Base-by-base conservation (phyloP, 805 yeast species). In the Myxozyma nipponensis region DNA sequence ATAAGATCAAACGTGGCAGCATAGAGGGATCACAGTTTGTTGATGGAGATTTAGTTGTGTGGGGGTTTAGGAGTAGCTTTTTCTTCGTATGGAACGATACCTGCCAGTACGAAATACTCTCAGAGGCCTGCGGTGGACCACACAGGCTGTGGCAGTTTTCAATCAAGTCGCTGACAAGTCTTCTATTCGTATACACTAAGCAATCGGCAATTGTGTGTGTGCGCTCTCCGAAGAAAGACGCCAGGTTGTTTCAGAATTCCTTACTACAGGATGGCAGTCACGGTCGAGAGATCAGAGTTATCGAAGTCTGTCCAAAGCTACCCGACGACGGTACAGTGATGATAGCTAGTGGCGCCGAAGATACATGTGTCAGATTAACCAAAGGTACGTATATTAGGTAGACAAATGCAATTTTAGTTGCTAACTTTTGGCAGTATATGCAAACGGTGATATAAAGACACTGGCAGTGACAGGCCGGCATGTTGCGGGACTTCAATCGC, bases 261-360 rank as follows among this genome's bases (percentile, higher is more conserved):
- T 30, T 72, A 6, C 61, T 83, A 23, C 71, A 71, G 32, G 69
- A 74, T 7, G 96, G 97, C 0, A 75, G 87, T 0, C 98, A 93
- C 66, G 98, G 98, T 0, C 76, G 98, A 56, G 98, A 93, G 66
- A 78, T 91, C 4, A 74, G 98, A 58, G 86, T 82, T 49, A 71
- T 90, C 15, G 75, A 84, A 1, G 72, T 83, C n/a, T 73, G 78
- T 5, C 68, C 76, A 0, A 39, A 44, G 7, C 65, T 66, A 5
- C 44, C 55, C 0, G 42, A 26, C 1, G 66, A 67, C 43, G 68
- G 68, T 0, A 68, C 61, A 21, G 41, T 49, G 3, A 60, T 84
- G 3, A 62, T 88, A 19, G 76, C 86, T 28, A 81, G 91, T 3
- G 98, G 88, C 3, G 82, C 96, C 0, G 98, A 93, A 65, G 98